Base-by-base conservation (phyloP, 257 asterid genomes). In the Catharanthus roseus region DNA sequence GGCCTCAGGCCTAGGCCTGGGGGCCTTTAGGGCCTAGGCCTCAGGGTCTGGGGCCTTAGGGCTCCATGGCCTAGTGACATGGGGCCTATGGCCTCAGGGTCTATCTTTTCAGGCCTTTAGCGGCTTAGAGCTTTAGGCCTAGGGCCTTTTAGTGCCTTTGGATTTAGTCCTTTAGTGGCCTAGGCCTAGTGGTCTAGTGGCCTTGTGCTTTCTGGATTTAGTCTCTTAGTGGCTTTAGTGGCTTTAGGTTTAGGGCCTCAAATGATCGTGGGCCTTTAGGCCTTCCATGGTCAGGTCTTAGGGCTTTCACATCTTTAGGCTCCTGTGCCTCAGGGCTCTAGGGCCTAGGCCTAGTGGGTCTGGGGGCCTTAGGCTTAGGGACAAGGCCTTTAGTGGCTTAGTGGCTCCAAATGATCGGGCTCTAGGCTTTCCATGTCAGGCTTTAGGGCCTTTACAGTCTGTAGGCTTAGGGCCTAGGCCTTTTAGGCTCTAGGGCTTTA, bases 1-100 rank as follows among this genome's bases (percentile, higher is more conserved):
- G 69, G 69, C 49, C 49, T 21, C 8, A 65, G 69, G 69, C 69
- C 49, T 21, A 65, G 69, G 69, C 7, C 49, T 21, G 7, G 18
- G 44, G 69, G 69, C 69, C 49, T 21, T 10, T 1, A 2, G 69
- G 69, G 47, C 69, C 34, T 2, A 21, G 69, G 19, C 49, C 49
- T n/a, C 42, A 38, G 34, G 42, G 15, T 4, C 21, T 5, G 10
- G 19, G 47, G 47, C 26, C 69, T 21, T 47, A 29, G 49, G 66
- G 42, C 42, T 29, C 47, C 49, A 65, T 5, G 44, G 69, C 34
- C 69, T 47, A 15, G 34, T 34, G 19, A 7, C 49, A 3, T 10
- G 18, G 69, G 69, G 34, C 69, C 69, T 3, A 38, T 3, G 69
- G 42, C 42, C 42, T n/a, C 42, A 38, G 42, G 42, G 42, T 8